These are phyloP conservation scores for Pterulicium gracile DNA, from an alignment of 1,284 basidiomycete genomes.

Conservation along the genomic window DNA sequence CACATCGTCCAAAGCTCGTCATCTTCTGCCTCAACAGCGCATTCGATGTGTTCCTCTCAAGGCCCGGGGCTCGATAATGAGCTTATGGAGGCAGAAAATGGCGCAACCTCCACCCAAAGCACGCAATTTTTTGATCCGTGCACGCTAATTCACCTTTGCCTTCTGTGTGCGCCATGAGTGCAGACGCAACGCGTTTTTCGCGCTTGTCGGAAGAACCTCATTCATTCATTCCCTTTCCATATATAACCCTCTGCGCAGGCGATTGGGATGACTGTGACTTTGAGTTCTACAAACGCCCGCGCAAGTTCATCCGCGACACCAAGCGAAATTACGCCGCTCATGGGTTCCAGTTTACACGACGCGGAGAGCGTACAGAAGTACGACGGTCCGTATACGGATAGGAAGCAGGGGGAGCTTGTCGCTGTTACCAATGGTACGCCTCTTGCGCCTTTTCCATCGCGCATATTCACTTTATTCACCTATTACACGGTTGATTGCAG, in stretches of 20 bases:
- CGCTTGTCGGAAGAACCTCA: too few species aligned
- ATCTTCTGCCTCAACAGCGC: too few species aligned
- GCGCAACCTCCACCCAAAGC: too few species aligned
- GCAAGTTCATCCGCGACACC: neutral
- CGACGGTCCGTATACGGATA: neutral
- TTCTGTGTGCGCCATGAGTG: too few species aligned
- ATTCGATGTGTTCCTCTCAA: too few species aligned
- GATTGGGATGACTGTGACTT: neutral
- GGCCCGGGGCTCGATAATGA: too few species aligned
- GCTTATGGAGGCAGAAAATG: too few species aligned
- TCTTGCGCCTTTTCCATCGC: neutral
- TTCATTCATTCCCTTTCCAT: neutral
- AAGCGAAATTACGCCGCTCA: neutral
- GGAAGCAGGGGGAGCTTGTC: neutral
- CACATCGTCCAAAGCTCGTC: too few species aligned
- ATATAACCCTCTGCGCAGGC: neutral
- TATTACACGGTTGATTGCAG: neutral
- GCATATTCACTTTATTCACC: neutral
- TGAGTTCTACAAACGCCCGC: neutral
- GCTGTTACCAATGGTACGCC: neutral
- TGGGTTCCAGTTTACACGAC: neutral
- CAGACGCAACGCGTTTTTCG: too few species aligned
- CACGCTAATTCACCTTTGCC: too few species aligned
- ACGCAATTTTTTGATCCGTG: neutral
- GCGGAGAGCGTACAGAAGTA: neutral